A percentile compares a stretch with the other conserved stretches of the same genome.
phyloP scores from a whole-genome alignment of 441 rosid genomes.

The Jatropha podagrica region DNA sequence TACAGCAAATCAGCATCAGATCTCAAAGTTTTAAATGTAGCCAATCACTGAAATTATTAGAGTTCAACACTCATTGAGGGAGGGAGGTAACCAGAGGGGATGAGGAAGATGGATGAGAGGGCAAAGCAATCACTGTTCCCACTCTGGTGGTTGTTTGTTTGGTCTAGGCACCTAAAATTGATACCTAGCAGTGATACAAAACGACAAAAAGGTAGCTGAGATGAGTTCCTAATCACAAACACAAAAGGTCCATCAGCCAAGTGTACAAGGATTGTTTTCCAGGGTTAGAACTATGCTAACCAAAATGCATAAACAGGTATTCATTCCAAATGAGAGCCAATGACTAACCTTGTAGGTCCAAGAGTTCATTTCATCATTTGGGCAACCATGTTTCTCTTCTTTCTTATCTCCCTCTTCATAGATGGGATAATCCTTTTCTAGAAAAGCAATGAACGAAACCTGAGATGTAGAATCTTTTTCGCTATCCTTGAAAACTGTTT shows the following conservation, averaged over 20 bases:
- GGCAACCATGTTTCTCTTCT: neutral
- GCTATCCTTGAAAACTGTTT: neutral
- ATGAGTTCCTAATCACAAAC: neutral
- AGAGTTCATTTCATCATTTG: neutral
- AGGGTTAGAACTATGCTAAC: neutral
- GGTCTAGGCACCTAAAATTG: neutral
- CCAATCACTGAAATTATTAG: neutral
- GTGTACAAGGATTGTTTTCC: neutral
- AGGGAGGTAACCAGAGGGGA: too few relatives aligned
- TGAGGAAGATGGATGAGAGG: too few relatives aligned
- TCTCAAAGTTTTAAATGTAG: neutral
- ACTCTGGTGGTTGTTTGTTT: neutral
- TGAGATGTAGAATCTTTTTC: neutral
- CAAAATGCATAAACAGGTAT: neutral
- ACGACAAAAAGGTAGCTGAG: neutral
- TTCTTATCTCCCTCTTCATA: neutral
- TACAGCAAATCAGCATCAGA: neutral
- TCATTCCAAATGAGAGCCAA: neutral
- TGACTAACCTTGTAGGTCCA: constrained; percentile 3
- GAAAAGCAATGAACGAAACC: neutral
- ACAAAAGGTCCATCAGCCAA: neutral
- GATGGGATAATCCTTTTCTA: neutral
- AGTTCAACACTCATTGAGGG: neutral
- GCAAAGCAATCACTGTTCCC: too few relatives aligned
- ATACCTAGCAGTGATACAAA: neutral